A percentile compares a stretch with the other conserved stretches of the same genome.
Evolutionary conservation across 768 basidiomycete species (phyloP).

Genomic region (Boletus rubroflammeus): DNA sequence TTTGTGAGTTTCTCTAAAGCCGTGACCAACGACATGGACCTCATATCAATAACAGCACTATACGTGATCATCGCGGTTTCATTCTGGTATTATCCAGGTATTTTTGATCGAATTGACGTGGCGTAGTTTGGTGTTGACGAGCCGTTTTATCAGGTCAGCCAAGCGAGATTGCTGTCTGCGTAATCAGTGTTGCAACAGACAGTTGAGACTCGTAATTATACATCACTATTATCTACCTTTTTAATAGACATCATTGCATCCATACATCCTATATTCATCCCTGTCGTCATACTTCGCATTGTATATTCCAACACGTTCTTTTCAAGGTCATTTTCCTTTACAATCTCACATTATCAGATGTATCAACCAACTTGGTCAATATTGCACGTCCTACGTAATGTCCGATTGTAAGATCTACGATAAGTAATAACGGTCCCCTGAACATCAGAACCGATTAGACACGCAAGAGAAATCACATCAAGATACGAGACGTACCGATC

Average conservation of each 20-base stretch:
- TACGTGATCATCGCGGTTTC: conserved; percentile 69
- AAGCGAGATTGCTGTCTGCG: conserved; percentile 17
- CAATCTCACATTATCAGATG: not conserved
- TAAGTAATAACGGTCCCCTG: conserved; percentile 44
- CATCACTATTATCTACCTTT: conserved; percentile 4
- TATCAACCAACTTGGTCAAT: not conserved
- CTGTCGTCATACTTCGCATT: conserved; percentile 10
- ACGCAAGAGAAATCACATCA: not conserved
- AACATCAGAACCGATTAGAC: not conserved
- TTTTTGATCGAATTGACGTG: not conserved
- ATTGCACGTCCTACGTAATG: conserved; percentile 3
- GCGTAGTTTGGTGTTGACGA: not conserved
- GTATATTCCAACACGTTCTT: conserved; percentile 16
- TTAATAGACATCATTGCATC: not conserved
- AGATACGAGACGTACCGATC: conserved; percentile 51
- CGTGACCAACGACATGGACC: not conserved
- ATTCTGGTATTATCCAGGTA: conserved; percentile 60
- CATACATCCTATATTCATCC: conserved; percentile 2
- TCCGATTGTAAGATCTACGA: conserved; percentile 14
- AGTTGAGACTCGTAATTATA: not conserved
- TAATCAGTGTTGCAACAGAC: not conserved
- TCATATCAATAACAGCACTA: conserved; percentile 40
- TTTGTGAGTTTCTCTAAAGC: conserved; percentile 45
- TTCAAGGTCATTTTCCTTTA: conserved; percentile 10
- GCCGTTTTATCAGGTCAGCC: conserved; percentile 22